Evolutionary conservation across 179 eudicot genomes (phyloP), one percentile per base, ranked within the genome.

Genomic region (Spinacia oleracea): DNA sequence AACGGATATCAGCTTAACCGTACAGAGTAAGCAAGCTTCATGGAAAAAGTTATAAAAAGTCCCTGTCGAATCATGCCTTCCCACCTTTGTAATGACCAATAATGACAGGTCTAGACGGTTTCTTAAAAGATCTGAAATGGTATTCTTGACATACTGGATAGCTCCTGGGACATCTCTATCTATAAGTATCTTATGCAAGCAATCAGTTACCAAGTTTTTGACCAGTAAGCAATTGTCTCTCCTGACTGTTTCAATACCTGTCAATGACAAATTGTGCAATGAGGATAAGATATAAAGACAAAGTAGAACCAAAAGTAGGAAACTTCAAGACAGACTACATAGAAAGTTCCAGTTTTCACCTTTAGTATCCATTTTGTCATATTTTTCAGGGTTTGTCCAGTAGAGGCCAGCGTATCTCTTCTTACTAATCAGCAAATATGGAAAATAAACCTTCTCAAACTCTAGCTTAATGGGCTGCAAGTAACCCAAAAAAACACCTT

Each of bases 231-330:
- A 96, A 81, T 96, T 96, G 88, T 96, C 99, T 85, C 98, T 91
- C 75, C 99, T 85, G 59, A 96, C 97, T 11, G 99, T 94, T 86
- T 96, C 99, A 89, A 96, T 96, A n/a, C 99, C 98, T 96, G 90
- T 79, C 69, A 73, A 84, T 34, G 42, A 73, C 80, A 75, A 35
- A 77, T 73, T 69, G 56, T 29, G 45, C 63, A 42, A 42, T 23
- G 45, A 80, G 72, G 34, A 25, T 23, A 45, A 75, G 35, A 66
- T 42, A 34, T 20, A 29, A 38, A 35, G 20, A 29, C 35, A 35
- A 45, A 29, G 35, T 48, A 14, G n/a, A 56, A 75, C 46, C 71
- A 56, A 65, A n/a, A 21, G 6, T 16, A 29, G 75, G 59, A 21
- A 73, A 42, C 6, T 10, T 55, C 25, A 48, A 25, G 45, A 45